Conservation (phyloP, 2,329 filamentous ascomycete genomes). For the Coniochaeta pulveracea region DNA sequence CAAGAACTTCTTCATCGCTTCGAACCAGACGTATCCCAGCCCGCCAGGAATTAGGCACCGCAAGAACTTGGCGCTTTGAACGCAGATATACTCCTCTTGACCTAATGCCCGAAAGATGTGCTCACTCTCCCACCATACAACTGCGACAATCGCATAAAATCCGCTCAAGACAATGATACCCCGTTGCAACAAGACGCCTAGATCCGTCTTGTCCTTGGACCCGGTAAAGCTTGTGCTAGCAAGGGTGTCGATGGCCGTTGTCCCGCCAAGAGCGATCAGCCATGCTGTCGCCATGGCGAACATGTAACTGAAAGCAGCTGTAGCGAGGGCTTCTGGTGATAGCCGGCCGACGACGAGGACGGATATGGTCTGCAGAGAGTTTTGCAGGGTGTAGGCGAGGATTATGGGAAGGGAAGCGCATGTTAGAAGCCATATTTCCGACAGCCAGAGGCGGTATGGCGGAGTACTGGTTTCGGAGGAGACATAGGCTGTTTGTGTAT, state of each 20-base stretch:
- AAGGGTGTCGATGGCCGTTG: conserved; percentile 76
- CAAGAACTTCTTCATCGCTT: conserved; percentile 75
- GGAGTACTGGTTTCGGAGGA: not conserved
- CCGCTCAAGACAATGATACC: conserved; percentile 59
- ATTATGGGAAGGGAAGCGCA: conserved; percentile 68
- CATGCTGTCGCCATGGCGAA: conserved; percentile 84
- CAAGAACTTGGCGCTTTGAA: conserved; percentile 63
- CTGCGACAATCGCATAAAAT: conserved; percentile 62
- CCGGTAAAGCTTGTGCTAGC: conserved; percentile 76
- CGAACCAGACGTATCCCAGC: conserved; percentile 79
- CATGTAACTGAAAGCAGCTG: conserved; percentile 84
- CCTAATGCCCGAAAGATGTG: conserved; percentile 63
- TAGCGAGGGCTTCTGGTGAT: conserved; percentile 69
- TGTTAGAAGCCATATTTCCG: conserved; percentile 57
- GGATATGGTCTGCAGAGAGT: conserved; percentile 72
- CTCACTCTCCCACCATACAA: conserved; percentile 67
- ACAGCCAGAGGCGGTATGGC: conserved; percentile 22
- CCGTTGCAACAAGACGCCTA: conserved; percentile 69
- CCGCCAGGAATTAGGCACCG: conserved; percentile 68
- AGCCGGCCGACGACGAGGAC: conserved; percentile 72
- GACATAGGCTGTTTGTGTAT: not conserved
- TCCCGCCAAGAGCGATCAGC: conserved; percentile 77
- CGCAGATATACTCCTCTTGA: conserved; percentile 67
- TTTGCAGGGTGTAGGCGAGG: conserved; percentile 75
- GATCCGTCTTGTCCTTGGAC: conserved; percentile 64